Base-by-base conservation (phyloP, 371 early-diverging fungal species). In the Smittium mucronatum region DNA sequence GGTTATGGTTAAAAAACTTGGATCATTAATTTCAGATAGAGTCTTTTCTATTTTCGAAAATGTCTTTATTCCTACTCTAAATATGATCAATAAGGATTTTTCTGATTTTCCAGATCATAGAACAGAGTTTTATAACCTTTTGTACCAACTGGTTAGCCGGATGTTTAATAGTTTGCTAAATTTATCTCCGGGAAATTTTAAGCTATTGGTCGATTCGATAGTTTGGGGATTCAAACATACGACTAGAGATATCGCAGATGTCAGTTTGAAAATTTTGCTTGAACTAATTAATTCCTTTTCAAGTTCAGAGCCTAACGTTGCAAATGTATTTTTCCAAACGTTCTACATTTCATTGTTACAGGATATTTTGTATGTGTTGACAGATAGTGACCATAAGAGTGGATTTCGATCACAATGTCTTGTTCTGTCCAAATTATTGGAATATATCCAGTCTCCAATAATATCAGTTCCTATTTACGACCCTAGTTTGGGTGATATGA, bases 161-260 rank as follows among this genome's bases (percentile, higher is more conserved):
- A 97, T 97, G 80, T 98, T 98, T 85, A 84, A 81, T 84, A 95
- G 95, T 1, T 80, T 95, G 57, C 74, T 96, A 70, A 84, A 82
- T 69, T 81, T 97, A 57, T 89, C 92, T 1, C 81, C 90, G 35
- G 84, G 85, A 25, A 89, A 90, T 76, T 93, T 97, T 82, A 91
- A 92, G 72, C 83, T 95, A 31, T 82, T 95, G 75, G 82, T 91
- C 68, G 93, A 95, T 82, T 89, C 92, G 71, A 86, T 97, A 69
- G 91, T 96, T 29, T 97, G 97, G 97, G 95, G 89, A n/a, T 93
- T 97, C 84, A 98, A 97, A 83, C 99, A 98, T 79, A 94, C 96
- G 0, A 90, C 93, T 90, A 87, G 96, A 71, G 98, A 98, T 75
- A 94, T 98, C 78, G 89, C 94, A 64, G 98, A 98, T 69, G 80